These are phyloP conservation scores for Clarireedia monteithiana DNA, from an alignment of 2,329 filamentous ascomycete genomes.

Conservation along the genomic window DNA sequence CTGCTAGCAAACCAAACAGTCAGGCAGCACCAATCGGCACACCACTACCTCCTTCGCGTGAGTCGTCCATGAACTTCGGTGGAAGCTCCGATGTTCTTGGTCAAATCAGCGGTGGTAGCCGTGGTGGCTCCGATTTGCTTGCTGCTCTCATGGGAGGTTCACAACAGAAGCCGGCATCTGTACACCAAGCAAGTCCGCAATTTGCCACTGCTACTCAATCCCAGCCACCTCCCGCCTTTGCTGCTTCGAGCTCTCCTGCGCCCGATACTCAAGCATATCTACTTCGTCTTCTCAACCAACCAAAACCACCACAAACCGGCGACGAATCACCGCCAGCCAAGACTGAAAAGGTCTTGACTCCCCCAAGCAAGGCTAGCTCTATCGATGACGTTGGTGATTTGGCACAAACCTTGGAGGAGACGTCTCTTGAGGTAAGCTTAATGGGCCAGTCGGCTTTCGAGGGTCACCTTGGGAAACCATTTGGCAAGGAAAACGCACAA, in stretches of 20 bases:
- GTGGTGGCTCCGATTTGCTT: slow-evolving; percentile 24
- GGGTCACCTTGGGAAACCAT: slow-evolving; percentile 7
- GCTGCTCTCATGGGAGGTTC: slow-evolving; percentile 26
- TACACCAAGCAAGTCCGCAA: slow-evolving; percentile 13
- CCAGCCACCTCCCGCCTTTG: slow-evolving; percentile 14
- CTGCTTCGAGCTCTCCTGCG: slow-evolving; percentile 44
- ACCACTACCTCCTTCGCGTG: slow-evolving; percentile 24
- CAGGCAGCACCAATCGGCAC: slow-evolving; percentile 25
- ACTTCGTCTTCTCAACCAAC: slow-evolving; percentile 75
- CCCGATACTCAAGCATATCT: slow-evolving; percentile 78
- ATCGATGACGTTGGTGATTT: slow-evolving; percentile 30
- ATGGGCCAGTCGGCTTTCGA: slow-evolving; percentile 20
- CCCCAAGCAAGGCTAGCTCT: slow-evolving; percentile 33
- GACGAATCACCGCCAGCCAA: slow-evolving; percentile 27
- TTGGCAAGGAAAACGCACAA: slow-evolving; percentile 20
- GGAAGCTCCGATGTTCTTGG: slow-evolving; percentile 16
- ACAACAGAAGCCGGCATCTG: slow-evolving; percentile 17
- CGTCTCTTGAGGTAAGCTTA: slow-evolving; percentile 34
- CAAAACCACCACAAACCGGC: slow-evolving; percentile 55
- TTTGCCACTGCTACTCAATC: slow-evolving; percentile 21
- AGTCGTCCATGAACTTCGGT: slow-evolving; percentile 20
- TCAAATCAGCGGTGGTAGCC: slow-evolving; percentile 15
- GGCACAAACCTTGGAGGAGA: slow-evolving; percentile 36
- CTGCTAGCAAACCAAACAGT: slow-evolving; percentile 19
- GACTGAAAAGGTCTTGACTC: slow-evolving; percentile 27